Evolutionary conservation across 768 basidiomycete species (phyloP), one percentile per base, ranked within the genome.

Genomic region (Tylopilus balloui): DNA sequence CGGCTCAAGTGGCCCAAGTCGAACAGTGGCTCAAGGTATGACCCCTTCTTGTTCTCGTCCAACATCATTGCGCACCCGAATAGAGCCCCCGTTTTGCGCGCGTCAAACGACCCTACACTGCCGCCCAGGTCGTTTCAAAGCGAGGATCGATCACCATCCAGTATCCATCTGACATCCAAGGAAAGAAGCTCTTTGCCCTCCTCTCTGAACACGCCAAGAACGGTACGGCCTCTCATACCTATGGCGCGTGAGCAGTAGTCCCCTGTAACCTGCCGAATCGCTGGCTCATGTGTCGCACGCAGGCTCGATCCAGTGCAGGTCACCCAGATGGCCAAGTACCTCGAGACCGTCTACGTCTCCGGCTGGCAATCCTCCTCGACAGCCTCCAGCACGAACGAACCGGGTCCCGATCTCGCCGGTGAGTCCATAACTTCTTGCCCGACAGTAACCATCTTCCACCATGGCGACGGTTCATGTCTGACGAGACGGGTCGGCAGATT

Each of bases 311-410:
- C 94, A 0, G 92, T 99, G 6, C 96, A 99, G 70, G 80, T 97
- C 42, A 97, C 94, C 0, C 96, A 99, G 71, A 99, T 99, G 96
- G 94, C 95, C 21, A 90, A 89, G 66, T 90, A 97, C 69, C 86
- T 98, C 58, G 96, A 98, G 72, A 97, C 95, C 3, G 89, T 99
- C 59, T 99, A 99, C 65, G 91, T 99, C 48, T 99, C 96, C 8
- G 96, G 96, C 4, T 92, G 88, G 89, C 89, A 91, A 62, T 92
- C 86, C 15, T 93, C 90, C 17, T 92, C 89, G 62, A 98, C 94
- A 3, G 96, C 96, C 2, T 87, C 89, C 0, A 87, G 83, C 65
- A 88, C 91, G 23, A 86, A 97, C 56, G 96, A 99, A 70, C 96
- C 96, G 20, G 96, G 96, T 28, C 96, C 96, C 12, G 95, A 98